Conservation (phyloP, 306 rosid species). For the Albizia julibrissin region DNA sequence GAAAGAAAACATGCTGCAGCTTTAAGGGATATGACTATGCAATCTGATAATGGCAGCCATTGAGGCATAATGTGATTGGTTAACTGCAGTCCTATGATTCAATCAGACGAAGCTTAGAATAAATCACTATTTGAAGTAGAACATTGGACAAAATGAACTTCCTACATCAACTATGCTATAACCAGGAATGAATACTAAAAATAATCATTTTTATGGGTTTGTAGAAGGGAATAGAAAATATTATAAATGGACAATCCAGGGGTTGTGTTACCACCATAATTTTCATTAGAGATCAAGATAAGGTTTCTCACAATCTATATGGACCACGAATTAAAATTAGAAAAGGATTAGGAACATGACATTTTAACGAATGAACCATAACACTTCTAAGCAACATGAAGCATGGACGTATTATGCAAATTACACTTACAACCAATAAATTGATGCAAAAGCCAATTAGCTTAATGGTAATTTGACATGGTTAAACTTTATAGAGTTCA, state of each 20-base stretch:
- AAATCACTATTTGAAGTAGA: not conserved
- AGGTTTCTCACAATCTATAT: slow-evolving; percentile 2
- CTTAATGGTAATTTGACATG: not conserved
- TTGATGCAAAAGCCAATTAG: not conserved
- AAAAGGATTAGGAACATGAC: not conserved
- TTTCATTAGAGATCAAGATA: not conserved
- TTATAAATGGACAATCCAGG: not conserved
- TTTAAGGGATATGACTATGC: not conserved
- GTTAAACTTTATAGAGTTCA: not conserved
- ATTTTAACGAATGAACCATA: slow-evolving; percentile 6
- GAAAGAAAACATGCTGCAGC: not conserved
- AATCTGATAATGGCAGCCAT: not conserved
- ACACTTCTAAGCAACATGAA: slow-evolving; percentile 9
- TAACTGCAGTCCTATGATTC: not conserved
- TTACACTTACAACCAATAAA: not conserved
- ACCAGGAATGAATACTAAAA: not conserved
- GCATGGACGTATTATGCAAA: not conserved
- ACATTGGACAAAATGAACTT: slow-evolving; percentile 7
- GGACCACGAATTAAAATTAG: not conserved
- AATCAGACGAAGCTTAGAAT: not conserved
- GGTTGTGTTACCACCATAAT: not conserved
- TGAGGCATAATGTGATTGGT: not conserved
- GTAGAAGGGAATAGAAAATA: not conserved
- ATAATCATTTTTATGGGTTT: not conserved
- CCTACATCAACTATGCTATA: not conserved